phyloP scores from a whole-genome alignment of 148 eudicot species.

The Amaranthus hypochondriacus region DNA sequence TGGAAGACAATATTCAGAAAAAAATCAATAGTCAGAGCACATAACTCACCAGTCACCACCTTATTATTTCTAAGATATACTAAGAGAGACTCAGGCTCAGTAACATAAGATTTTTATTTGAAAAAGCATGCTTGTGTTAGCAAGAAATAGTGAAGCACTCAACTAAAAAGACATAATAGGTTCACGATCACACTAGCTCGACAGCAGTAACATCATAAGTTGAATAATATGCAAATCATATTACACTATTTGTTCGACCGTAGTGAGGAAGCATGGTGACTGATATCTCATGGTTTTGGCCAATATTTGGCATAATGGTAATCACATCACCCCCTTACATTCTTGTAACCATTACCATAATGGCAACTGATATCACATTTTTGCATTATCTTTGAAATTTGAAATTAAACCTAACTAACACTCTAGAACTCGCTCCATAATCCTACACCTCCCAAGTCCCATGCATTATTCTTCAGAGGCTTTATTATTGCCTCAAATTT shows the following conservation, averaged over 20 bases:
- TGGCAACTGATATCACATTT: too few relatives aligned
- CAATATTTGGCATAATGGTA: too few relatives aligned
- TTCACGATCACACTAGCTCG: too few relatives aligned
- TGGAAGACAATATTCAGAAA: conserved; percentile 15
- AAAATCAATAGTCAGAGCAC: conserved; percentile 5
- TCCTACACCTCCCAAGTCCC: too few relatives aligned
- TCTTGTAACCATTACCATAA: too few relatives aligned
- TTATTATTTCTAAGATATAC: background rate
- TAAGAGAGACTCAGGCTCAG: conserved; percentile 2
- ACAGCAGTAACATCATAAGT: background rate
- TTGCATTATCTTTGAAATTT: too few relatives aligned
- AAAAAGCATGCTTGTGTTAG: background rate
- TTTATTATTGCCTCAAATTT: background rate
- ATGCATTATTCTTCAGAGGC: background rate
- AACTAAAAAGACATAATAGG: background rate
- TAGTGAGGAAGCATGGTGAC: background rate
- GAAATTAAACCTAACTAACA: too few relatives aligned
- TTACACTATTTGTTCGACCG: background rate
- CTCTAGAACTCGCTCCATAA: too few relatives aligned
- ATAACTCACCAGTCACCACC: background rate
- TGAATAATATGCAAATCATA: background rate
- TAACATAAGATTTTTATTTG: background rate
- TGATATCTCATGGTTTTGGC: background rate
- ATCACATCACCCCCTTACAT: too few relatives aligned
- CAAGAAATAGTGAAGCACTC: background rate